A percentile compares a stretch with the other conserved stretches of the same genome.
phyloP scores from a whole-genome alignment of 2,329 filamentous ascomycete species.

The Rutstroemia sydowiana region DNA sequence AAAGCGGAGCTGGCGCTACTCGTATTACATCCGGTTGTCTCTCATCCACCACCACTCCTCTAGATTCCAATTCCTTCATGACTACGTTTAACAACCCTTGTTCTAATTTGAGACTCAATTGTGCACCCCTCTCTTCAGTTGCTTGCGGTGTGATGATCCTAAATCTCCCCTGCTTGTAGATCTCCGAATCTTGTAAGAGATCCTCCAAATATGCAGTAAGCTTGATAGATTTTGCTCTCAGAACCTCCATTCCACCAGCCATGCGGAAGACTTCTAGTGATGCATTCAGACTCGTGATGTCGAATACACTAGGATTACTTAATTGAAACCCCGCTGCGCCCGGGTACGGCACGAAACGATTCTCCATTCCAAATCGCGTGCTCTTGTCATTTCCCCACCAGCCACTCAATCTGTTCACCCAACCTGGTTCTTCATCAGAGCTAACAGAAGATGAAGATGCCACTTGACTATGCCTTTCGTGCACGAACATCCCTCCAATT shows the following conservation, averaged over 20 bases:
- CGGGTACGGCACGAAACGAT: slow-evolving; percentile 60
- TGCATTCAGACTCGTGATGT: slow-evolving; percentile 61
- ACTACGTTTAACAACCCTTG: slow-evolving; percentile 55
- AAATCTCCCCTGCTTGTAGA: slow-evolving; percentile 34
- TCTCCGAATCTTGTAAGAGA: slow-evolving; percentile 40
- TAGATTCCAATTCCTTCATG: slow-evolving; percentile 51
- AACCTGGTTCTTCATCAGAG: slow-evolving; percentile 28
- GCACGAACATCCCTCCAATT: slow-evolving; percentile 68
- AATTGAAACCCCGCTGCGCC: slow-evolving; percentile 72
- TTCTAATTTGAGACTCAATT: slow-evolving; percentile 58
- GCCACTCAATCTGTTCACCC: slow-evolving; percentile 55
- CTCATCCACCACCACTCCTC: slow-evolving; percentile 66
- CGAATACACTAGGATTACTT: slow-evolving; percentile 68
- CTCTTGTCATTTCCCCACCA: slow-evolving; percentile 75
- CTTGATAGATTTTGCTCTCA: slow-evolving; percentile 58
- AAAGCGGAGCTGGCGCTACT: slow-evolving; percentile 67
- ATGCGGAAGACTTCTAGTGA: slow-evolving; percentile 64
- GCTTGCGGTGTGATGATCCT: slow-evolving; percentile 59
- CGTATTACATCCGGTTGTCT: slow-evolving; percentile 67
- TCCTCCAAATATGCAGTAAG: slow-evolving; percentile 64
- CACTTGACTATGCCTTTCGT: slow-evolving; percentile 40
- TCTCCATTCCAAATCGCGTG: slow-evolving; percentile 70
- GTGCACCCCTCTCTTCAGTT: slow-evolving; percentile 59
- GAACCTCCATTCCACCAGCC: slow-evolving; percentile 50
- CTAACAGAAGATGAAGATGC: slow-evolving; percentile 1